Evolutionary conservation across 331 rosid species (phyloP).

Genomic region (Malus hybrid): DNA sequence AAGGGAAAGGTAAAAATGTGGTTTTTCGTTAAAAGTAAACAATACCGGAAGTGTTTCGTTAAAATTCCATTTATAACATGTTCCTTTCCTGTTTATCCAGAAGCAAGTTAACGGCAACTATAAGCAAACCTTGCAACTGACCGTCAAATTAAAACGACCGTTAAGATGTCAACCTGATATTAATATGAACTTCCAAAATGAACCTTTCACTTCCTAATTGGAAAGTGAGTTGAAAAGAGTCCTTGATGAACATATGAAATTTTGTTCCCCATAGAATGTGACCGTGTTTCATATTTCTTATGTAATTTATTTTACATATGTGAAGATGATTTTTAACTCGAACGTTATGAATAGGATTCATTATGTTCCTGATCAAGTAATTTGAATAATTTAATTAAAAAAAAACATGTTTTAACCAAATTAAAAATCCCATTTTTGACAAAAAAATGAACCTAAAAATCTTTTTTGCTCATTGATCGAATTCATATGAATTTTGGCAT

Average conservation of each 20-base stretch:
- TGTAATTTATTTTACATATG: neutral
- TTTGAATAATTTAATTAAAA: too few species aligned
- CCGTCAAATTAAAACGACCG: constrained; percentile 15
- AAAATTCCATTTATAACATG: neutral
- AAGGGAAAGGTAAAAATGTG: too few species aligned
- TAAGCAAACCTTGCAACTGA: constrained; percentile 32
- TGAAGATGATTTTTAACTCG: neutral
- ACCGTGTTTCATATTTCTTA: neutral
- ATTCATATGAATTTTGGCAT: neutral
- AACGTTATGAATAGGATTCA: neutral
- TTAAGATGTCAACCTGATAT: neutral
- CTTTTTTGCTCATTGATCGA: neutral
- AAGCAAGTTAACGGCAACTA: constrained; percentile 33
- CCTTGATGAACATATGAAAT: neutral
- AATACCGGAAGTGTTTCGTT: too few species aligned
- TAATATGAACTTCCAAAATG: constrained; percentile 3
- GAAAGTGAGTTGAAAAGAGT: neutral
- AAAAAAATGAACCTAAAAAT: too few species aligned
- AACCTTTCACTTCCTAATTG: neutral
- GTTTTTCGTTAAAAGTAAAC: too few species aligned
- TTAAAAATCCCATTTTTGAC: too few species aligned
- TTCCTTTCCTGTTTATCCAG: constrained; percentile 17
- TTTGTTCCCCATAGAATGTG: neutral
- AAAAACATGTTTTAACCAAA: too few species aligned
- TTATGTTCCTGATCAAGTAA: neutral